Base-by-base conservation (phyloP, 352 stramenopile species). In the Globisporangium paroecandrum region DNA sequence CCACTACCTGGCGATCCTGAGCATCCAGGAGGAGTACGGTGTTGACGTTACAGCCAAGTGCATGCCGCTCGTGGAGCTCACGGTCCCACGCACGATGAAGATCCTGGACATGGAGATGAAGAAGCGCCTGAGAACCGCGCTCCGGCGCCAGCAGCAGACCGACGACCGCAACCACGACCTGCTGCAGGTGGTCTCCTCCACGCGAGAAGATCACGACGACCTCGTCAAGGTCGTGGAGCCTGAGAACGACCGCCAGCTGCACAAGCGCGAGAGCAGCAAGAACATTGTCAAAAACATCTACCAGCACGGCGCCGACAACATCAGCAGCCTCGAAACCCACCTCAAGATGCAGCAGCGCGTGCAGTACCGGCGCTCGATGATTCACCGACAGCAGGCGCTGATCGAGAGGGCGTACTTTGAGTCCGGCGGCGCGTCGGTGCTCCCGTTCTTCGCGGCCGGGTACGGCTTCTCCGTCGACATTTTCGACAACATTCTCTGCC, bases 401-500 rank as follows among this genome's bases (percentile, higher is more conserved):
- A 83, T 71, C 59, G 67, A 70, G 60, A 60, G 69, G 0, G 66
- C 74, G 64, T 69, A 75, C 55, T 89, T 85, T 54, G 81, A 87
- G 29, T 76, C 80, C 8, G 73, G 72, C 20, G 73, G 72, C 43
- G 71, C 79, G 7, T 69, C 79, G 8, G 59, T 85, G 29, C 61
- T 91, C 9, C 78, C 83, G 8, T 91, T 91, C 65, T 89, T 89
- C 60, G 83, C 83, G 0, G 83, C 83, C 13, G 83, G 83, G 12
- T 89, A 86, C 24, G 81, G 77, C 1, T 86, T 91, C 58, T 74
- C 76, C 22, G 79, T 82, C 55, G 83, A 89, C 57, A 76, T 89
- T 32, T 91, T 91, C 49, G 81, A 91, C 77, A 91, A 85, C 47
- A 83, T 91, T 74, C 62, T 91, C 24, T 91, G 83, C 36, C 81